Conservation (phyloP, 2,329 filamentous ascomycete species). For the Septoria linicola region DNA sequence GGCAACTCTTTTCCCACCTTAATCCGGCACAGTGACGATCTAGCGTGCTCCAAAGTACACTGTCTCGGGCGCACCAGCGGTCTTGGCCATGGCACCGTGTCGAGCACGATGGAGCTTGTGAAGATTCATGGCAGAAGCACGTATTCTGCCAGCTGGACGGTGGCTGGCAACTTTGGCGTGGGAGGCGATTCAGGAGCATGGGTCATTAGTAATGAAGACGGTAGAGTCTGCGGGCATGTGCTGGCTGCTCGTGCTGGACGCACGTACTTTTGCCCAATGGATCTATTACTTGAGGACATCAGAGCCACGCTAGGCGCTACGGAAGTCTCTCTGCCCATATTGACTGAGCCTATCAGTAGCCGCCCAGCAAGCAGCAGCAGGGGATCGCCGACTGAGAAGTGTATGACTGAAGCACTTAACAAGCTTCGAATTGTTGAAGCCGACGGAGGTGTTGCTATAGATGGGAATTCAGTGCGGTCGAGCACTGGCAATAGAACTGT, state of each 20-base stretch:
- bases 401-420: constrained; percentile 24
- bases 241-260: constrained; percentile 72
- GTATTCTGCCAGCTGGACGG: constrained; percentile 70
- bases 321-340: constrained; percentile 69
- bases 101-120: constrained; percentile 75
- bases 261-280: constrained; percentile 95
- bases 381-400: constrained; percentile 14
- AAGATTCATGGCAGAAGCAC: constrained; percentile 82
- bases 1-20: constrained; percentile 43
- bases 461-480: constrained; percentile 19
- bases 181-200: constrained; percentile 92
- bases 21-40: constrained; percentile 59
- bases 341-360: constrained; percentile 35
- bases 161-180: constrained; percentile 61
- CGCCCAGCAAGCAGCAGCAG: constrained; percentile 10
- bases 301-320: constrained; percentile 70
- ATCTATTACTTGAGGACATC: constrained; percentile 82
- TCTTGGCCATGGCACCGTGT: constrained; percentile 73
- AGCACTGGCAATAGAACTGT: constrained; percentile 17
- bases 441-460: constrained; percentile 25
- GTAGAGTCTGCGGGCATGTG: constrained; percentile 83
- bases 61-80: constrained; percentile 87
- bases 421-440: constrained; percentile 23
- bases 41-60: constrained; percentile 77
- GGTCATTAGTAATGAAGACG: constrained; percentile 79